Base-by-base conservation (phyloP, 768 basidiomycete species). In the Rhizopogon vulgaris region DNA sequence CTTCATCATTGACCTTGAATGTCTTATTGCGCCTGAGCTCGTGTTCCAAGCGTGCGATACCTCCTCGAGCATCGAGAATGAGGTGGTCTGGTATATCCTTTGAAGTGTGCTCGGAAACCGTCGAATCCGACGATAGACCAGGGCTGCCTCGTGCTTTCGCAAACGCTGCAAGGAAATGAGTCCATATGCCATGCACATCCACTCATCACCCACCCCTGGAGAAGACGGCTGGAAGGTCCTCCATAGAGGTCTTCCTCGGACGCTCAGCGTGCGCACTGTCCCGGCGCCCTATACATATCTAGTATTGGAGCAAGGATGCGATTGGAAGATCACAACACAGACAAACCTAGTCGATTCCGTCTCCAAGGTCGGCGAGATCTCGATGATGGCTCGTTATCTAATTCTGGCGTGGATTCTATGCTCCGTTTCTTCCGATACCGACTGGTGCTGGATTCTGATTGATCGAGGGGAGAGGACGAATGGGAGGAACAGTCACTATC, bases 141-240 rank as follows among this genome's bases (percentile, higher is more conserved):
- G 45, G 32, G 30, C 32, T 24, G 14, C 40, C 41, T 5, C 54
- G 61, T 1, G 55, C 63, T 14, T 56, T 42, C 6, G 66, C 43
- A 27, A 68, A 65, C 2, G 64, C 64, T 66, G 18, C 4, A 1
- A 28, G 6, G 10, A 28, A 18, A 2, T 36, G 1, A 46, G 45
- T 22, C 3, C 22, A 14, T 22, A 3, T 15, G 15, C 5, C 8
- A 3, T 24, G 10, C 18, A 17, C 9, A n/a, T 3, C 27, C 7
- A 4, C 18, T 0, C 3, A 27, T n/a, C 4, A 25, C 57, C 49
- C 9, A 65, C 64, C 66, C 11, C 40, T 48, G 10, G 63, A 54
- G 48, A 65, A 65, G 15, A 58, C 56, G 48, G 62, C 63, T 5
- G 49, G 54, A n/a, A 56, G 51, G 0, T 53, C 45, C 6, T 46